A percentile compares a stretch with the other conserved stretches of the same genome.
These are phyloP conservation scores for Shiraia bambusicola DNA, from an alignment of 2,329 filamentous ascomycete genomes.

Conservation along the genomic window DNA sequence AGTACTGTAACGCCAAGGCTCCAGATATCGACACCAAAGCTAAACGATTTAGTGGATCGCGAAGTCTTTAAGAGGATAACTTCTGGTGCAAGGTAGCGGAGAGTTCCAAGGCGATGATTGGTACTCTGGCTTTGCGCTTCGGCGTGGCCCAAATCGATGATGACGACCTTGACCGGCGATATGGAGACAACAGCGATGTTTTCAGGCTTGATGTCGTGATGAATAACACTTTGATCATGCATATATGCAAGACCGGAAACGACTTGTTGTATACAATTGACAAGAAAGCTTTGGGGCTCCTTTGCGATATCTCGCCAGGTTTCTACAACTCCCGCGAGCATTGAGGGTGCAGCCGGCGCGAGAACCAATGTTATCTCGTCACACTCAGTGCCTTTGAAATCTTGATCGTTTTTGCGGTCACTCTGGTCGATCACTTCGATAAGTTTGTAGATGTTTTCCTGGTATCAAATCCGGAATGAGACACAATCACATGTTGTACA, in stretches of 20 bases:
- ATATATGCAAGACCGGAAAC: not conserved
- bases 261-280: not conserved
- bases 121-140: not conserved
- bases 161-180: constrained; percentile 1
- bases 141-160: constrained; percentile 3
- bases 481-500: too few species aligned
- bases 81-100: constrained; percentile 2
- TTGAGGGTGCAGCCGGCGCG: too few species aligned
- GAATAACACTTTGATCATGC: constrained; percentile 1
- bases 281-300: not conserved
- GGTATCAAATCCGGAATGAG: too few species aligned
- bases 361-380: too few species aligned
- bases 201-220: constrained; percentile 5
- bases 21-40: constrained; percentile 1
- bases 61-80: not conserved
- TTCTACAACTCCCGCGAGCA: too few species aligned
- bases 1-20: constrained; percentile 1
- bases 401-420: too few species aligned
- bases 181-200: not conserved
- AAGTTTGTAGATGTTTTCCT: too few species aligned
- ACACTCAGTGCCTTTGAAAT: too few species aligned
- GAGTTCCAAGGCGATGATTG: constrained; percentile 1
- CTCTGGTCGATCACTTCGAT: too few species aligned
- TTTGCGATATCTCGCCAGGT: too few species aligned
- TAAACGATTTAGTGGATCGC: constrained; percentile 2